phyloP scores from a whole-genome alignment of 2,329 filamentous ascomycete species.

The Diaporthe citrichinensis region DNA sequence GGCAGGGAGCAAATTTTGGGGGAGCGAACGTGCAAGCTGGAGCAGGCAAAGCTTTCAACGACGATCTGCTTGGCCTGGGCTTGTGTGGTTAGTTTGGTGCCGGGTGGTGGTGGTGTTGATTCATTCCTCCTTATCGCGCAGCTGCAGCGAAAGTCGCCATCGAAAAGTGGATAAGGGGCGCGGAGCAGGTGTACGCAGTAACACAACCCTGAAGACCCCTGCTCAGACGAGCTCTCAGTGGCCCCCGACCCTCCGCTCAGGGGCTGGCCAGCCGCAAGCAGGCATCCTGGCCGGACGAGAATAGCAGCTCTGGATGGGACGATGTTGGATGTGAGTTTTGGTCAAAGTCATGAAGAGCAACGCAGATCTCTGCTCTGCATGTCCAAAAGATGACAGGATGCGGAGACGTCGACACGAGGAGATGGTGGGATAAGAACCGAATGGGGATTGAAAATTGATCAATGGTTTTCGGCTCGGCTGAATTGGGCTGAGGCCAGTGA shows the following conservation, averaged over 20 bases:
- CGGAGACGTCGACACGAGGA: not conserved
- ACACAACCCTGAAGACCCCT: constrained; percentile 9
- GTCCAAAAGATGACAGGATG: not conserved
- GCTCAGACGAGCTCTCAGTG: constrained; percentile 13
- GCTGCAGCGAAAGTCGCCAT: not conserved
- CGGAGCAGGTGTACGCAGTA: not conserved
- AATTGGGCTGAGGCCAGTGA: not conserved
- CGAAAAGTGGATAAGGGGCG: constrained; percentile 19
- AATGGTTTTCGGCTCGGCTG: not conserved
- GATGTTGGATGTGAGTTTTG: constrained; percentile 9
- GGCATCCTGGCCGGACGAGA: constrained; percentile 13
- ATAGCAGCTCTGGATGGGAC: constrained; percentile 1
- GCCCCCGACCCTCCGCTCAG: constrained; percentile 9
- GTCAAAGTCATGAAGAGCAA: not conserved
- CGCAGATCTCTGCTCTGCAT: not conserved
- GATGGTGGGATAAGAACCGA: too few relatives aligned
- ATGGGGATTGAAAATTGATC: not conserved
- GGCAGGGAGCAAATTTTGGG: not conserved
- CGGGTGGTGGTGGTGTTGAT: constrained; percentile 11
- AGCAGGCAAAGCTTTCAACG: constrained; percentile 5
- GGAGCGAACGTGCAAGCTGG: not conserved
- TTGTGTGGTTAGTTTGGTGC: not conserved
- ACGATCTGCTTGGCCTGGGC: not conserved
- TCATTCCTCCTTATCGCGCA: constrained; percentile 29
- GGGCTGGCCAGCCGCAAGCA: not conserved